phyloP scores from a whole-genome alignment of 768 basidiomycete genomes.

The Pulveroboletus sp. region DNA sequence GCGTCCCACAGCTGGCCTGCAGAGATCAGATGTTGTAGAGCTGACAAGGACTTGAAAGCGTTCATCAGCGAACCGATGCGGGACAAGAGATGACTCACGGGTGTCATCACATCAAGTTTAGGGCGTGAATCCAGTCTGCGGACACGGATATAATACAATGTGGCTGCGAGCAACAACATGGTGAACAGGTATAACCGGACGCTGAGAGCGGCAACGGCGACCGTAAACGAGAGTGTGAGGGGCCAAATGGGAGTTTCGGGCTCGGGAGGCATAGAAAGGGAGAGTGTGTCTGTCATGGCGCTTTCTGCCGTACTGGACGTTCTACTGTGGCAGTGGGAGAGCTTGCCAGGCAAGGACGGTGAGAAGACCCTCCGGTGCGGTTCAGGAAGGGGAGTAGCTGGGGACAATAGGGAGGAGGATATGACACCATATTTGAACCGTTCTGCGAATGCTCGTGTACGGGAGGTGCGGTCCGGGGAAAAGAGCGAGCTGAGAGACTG shows the following conservation, averaged over 20 bases:
- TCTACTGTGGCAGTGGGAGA: conserved; percentile 37
- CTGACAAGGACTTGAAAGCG: conserved; percentile 51
- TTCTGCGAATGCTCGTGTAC: conserved; percentile 58
- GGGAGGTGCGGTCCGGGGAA: conserved; percentile 31
- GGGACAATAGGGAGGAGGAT: conserved; percentile 70
- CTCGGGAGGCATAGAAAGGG: conserved; percentile 32
- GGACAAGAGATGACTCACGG: conserved; percentile 39
- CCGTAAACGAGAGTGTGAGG: conserved; percentile 36
- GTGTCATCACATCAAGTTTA: conserved; percentile 49
- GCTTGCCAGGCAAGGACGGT: conserved; percentile 46
- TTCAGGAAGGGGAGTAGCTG: conserved; percentile 36
- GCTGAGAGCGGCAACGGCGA: conserved; percentile 39
- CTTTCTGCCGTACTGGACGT: conserved; percentile 38
- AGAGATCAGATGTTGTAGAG: conserved; percentile 61
- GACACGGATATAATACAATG: conserved; percentile 39
- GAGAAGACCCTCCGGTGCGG: conserved; percentile 32
- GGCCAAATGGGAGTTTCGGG: conserved; percentile 36
- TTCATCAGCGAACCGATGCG: conserved; percentile 1
- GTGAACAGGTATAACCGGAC: conserved; percentile 42
- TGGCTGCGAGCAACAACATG: conserved; percentile 36
- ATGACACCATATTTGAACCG: conserved; percentile 83
- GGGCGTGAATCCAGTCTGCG: conserved; percentile 29
- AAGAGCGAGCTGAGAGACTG: conserved; percentile 41
- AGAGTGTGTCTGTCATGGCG: conserved; percentile 18
- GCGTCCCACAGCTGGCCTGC: conserved; percentile 74